phyloP scores from a whole-genome alignment of 208 protist species.

The Phytomonas serpens region DNA sequence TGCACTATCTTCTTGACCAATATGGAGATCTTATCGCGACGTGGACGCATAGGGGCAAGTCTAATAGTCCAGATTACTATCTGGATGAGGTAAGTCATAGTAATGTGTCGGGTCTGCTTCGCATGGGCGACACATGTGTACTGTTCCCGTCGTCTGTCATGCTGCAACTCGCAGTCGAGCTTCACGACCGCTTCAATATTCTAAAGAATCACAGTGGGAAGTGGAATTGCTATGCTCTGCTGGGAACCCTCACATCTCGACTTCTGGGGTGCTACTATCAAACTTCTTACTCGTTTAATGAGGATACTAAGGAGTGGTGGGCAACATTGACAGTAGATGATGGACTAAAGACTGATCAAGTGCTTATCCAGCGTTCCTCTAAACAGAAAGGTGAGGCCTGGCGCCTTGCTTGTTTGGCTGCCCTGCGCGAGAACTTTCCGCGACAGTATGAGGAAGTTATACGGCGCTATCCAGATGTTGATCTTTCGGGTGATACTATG shows the following conservation, averaged over 20 bases:
- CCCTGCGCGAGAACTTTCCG: conserved; percentile 78
- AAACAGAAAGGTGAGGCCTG: conserved; percentile 68
- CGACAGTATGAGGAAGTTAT: conserved; percentile 63
- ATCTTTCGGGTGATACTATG: conserved; percentile 64
- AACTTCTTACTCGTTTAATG: conserved; percentile 51
- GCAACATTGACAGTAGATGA: conserved; percentile 67
- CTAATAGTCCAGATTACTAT: neutral
- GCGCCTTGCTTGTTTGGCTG: conserved; percentile 67
- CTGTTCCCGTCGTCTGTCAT: conserved; percentile 45
- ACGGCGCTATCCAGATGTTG: conserved; percentile 61
- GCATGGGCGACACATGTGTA: conserved; percentile 11
- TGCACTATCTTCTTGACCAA: conserved; percentile 72
- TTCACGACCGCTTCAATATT: conserved; percentile 62
- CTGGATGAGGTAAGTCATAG: neutral
- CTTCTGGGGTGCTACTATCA: conserved; percentile 69
- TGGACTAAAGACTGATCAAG: conserved; percentile 24
- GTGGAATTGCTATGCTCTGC: conserved; percentile 74
- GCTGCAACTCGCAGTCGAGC: conserved; percentile 48
- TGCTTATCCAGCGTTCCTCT: conserved; percentile 55
- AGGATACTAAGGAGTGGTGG: conserved; percentile 27
- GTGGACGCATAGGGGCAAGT: conserved; percentile 15
- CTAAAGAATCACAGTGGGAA: conserved; percentile 67
- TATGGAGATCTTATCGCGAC: conserved; percentile 34
- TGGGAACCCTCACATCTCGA: conserved; percentile 71
- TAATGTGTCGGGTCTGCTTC: neutral